Conservation (phyloP, 2,329 filamentous ascomycete species). For the Alternaria ventricosa region DNA sequence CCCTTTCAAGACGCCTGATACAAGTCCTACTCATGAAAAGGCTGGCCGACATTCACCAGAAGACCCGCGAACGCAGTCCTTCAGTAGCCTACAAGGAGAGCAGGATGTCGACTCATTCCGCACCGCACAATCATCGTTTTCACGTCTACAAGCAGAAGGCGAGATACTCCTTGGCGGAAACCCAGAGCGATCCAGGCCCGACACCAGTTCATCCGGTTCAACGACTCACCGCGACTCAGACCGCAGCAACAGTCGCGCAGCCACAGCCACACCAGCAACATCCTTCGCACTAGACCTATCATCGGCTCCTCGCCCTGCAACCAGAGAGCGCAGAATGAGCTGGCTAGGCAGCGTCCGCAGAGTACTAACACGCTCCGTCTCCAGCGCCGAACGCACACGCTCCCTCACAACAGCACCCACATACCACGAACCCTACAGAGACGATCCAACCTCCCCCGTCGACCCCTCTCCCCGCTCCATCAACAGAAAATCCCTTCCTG, state of each 20-base stretch:
- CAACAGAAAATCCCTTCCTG: slow-evolving; percentile 29
- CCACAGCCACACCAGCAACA: slow-evolving; percentile 36
- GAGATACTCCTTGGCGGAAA: slow-evolving; percentile 58
- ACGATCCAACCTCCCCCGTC: slow-evolving; percentile 28
- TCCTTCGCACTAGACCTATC: slow-evolving; percentile 29
- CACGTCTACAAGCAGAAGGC: slow-evolving; percentile 59
- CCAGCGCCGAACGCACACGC: slow-evolving; percentile 35
- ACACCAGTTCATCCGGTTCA: slow-evolving; percentile 39
- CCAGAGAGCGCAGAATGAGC: slow-evolving; percentile 39
- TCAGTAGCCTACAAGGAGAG: slow-evolving; percentile 47
- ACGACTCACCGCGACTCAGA: slow-evolving; percentile 33
- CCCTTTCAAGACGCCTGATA: slow-evolving; percentile 43
- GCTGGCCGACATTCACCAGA: slow-evolving; percentile 24
- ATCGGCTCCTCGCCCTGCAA: slow-evolving; percentile 12
- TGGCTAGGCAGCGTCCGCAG: slow-evolving; percentile 49
- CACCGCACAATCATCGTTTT: slow-evolving; percentile 58
- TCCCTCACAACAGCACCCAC: slow-evolving; percentile 33
- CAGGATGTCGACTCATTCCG: slow-evolving; percentile 58
- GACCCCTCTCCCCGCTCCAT: slow-evolving; percentile 4
- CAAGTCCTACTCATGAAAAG: slow-evolving; percentile 37
- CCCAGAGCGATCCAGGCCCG: slow-evolving; percentile 39
- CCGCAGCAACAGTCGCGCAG: slow-evolving; percentile 28
- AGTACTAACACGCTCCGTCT: slow-evolving; percentile 40
- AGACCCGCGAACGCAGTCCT: slow-evolving; percentile 35
- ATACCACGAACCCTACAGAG: slow-evolving; percentile 38